Evolutionary conservation across 192 early-diverging fungal species (phyloP).

Genomic region (Oehlia diaphana): DNA sequence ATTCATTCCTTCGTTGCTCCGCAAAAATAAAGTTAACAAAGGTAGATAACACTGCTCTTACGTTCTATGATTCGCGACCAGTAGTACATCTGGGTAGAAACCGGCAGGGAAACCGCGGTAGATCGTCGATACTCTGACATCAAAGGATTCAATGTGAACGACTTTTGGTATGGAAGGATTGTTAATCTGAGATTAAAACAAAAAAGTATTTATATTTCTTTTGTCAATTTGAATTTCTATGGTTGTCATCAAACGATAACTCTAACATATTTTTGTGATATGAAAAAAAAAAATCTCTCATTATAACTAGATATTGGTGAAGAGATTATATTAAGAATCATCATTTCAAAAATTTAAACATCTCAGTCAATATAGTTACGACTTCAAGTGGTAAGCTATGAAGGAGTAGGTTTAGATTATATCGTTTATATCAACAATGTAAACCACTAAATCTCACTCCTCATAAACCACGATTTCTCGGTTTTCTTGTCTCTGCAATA

Average conservation of each 20-base stretch:
- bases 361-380: no score
- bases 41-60: no score
- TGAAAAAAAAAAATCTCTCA: background rate
- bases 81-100: constrained; percentile 23
- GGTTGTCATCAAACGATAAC: constrained; percentile 11
- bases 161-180: constrained; percentile 22
- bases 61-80: constrained; percentile 11
- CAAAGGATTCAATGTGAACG: constrained; percentile 29
- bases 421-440: background rate
- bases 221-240: background rate
- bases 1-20: background rate
- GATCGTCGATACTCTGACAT: constrained; percentile 26
- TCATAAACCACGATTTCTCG: background rate
- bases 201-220: background rate
- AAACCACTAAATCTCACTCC: background rate
- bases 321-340: no score
- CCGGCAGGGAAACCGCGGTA: constrained; percentile 21
- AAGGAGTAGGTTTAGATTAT: no score
- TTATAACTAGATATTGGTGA: background rate
- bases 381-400: no score
- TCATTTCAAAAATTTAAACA: no score
- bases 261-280: background rate
- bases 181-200: constrained; percentile 12
- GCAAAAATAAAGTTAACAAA: background rate
- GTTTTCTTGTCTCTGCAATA: no score